Percentiles rank a stretch among this genome's conserved stretches.
Conservation (phyloP, 148 eudicot genomes). For the Chenopodium album region DNA sequence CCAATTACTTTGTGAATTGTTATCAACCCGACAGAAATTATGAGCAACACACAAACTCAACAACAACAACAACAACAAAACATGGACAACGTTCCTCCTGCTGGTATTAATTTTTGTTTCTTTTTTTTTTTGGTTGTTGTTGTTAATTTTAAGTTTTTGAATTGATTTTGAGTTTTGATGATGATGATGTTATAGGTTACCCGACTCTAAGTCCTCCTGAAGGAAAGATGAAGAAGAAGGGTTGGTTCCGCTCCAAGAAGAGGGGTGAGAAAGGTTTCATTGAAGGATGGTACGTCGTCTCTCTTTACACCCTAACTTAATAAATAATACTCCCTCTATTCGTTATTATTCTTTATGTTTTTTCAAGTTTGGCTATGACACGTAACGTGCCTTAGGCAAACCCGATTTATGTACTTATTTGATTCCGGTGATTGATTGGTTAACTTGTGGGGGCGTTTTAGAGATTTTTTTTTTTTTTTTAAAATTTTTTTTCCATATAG, state of each 20-base stretch:
- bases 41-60: constrained; percentile 11
- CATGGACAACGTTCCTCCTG: constrained; percentile 44
- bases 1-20: neutral
- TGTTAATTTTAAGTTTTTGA: neutral
- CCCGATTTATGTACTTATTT: too few species aligned
- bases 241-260: constrained; percentile 38
- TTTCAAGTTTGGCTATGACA: neutral
- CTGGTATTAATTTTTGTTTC: constrained; percentile 33
- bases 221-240: constrained; percentile 38
- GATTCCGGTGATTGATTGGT: neutral
- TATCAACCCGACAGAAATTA: neutral
- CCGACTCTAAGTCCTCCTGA: constrained; percentile 48
- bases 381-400: too few species aligned
- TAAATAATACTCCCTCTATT: neutral
- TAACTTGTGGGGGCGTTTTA: too few species aligned
- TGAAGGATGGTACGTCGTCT: constrained; percentile 71
- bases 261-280: constrained; percentile 73
- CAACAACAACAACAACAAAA: constrained; percentile 37
- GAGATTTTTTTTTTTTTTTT: too few species aligned
- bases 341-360: neutral
- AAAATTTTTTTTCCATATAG: neutral
- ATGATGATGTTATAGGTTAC: constrained; percentile 41
- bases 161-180: neutral
- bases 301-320: neutral
- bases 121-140: neutral